Evolutionary conservation across 495 filamentous ascomycete species (phyloP).

Genomic region (Aspergillus baeticus): DNA sequence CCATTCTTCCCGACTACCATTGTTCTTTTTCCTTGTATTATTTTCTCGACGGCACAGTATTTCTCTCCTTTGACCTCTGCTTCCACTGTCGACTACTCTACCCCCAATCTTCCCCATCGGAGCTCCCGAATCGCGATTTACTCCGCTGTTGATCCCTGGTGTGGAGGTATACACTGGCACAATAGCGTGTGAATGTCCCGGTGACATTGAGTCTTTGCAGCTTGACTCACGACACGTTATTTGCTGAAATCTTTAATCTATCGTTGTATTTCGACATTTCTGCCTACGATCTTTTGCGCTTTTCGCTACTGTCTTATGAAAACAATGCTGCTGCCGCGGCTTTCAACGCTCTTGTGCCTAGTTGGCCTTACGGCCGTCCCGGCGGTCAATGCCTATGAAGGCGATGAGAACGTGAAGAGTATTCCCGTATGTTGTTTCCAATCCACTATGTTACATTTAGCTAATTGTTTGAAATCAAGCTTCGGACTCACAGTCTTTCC

Average conservation of each 20-base stretch:
- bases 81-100: slow-evolving; percentile 2
- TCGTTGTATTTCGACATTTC: slow-evolving; percentile 11
- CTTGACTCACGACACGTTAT: neutral
- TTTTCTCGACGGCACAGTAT: slow-evolving; percentile 7
- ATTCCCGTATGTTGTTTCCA: slow-evolving; percentile 47
- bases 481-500: slow-evolving; percentile 73
- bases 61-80: slow-evolving; percentile 4
- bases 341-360: slow-evolving; percentile 41
- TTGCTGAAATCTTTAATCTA: slow-evolving; percentile 16
- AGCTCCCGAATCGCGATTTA: neutral
- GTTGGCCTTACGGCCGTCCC: slow-evolving; percentile 34
- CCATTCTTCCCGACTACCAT: slow-evolving; percentile 21
- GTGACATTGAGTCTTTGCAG: slow-evolving; percentile 23
- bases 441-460: neutral
- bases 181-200: slow-evolving; percentile 27
- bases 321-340: slow-evolving; percentile 38
- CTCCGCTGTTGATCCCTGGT: slow-evolving; percentile 7
- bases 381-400: slow-evolving; percentile 34
- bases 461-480: slow-evolving; percentile 38
- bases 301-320: neutral
- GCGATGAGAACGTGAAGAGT: slow-evolving; percentile 50
- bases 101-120: slow-evolving; percentile 7
- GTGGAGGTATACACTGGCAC: slow-evolving; percentile 22
- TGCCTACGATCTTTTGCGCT: slow-evolving; percentile 18
- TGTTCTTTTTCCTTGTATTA: slow-evolving; percentile 15